Percentiles rank a stretch among this genome's conserved stretches.
Evolutionary conservation across 2,329 filamentous ascomycete genomes (phyloP).

Genomic region (Neopestalotiopsis sp.): DNA sequence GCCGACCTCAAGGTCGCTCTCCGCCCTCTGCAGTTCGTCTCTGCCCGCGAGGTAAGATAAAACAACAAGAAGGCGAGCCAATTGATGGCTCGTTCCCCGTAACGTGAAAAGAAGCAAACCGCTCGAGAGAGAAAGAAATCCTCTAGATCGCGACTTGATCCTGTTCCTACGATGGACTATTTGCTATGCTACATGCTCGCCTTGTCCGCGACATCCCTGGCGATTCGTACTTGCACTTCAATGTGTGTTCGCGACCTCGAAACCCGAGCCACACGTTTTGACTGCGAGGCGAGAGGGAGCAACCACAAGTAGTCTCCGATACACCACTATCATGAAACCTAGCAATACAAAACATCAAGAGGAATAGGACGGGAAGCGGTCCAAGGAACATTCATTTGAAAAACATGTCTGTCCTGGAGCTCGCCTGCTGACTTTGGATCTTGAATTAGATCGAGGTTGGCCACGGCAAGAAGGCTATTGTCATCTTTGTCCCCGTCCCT

Average conservation of each 20-base stretch:
- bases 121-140: background rate
- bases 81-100: background rate
- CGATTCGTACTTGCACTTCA: conserved; percentile 13
- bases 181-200: conserved; percentile 15
- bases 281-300: background rate
- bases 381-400: conserved; percentile 59
- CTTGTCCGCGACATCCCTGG: conserved; percentile 19
- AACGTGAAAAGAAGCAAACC: background rate
- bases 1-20: conserved; percentile 95
- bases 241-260: conserved; percentile 18
- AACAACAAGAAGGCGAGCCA: background rate
- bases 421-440: conserved; percentile 77
- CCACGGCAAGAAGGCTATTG: conserved; percentile 99
- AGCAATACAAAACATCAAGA: conserved; percentile 33
- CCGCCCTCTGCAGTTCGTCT: conserved; percentile 97
- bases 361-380: conserved; percentile 79
- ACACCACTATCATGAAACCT: background rate
- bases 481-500: conserved; percentile 99
- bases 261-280: background rate
- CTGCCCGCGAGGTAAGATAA: conserved; percentile 95
- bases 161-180: conserved; percentile 17
- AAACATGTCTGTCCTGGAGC: conserved; percentile 60
- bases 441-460: conserved; percentile 94
- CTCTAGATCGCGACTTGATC: conserved; percentile 10
- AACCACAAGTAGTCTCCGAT: background rate